Evolutionary conservation across 2,329 filamentous ascomycete genomes (phyloP).

Genomic region (Aspergillus brasiliensis): DNA sequence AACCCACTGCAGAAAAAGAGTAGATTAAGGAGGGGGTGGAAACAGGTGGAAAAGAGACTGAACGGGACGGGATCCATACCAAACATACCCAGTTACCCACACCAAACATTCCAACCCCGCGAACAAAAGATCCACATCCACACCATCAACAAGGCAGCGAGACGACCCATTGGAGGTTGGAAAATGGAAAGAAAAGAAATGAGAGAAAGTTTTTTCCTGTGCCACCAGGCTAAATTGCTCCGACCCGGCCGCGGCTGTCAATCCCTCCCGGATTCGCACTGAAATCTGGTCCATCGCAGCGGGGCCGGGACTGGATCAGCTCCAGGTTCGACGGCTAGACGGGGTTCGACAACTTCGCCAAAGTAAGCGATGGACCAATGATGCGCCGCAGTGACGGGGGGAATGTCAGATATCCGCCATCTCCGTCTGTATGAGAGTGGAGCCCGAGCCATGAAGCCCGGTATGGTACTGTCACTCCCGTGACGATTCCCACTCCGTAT

Average conservation of each 20-base stretch:
- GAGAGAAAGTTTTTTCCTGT: neutral
- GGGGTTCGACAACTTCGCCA: neutral
- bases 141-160: too few species aligned
- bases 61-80: neutral
- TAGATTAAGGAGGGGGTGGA: neutral
- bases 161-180: neutral
- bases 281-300: neutral
- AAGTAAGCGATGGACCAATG: neutral
- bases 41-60: too few species aligned
- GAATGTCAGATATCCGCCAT: neutral
- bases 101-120: neutral
- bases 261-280: neutral
- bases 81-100: neutral
- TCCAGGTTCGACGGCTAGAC: neutral
- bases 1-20: neutral
- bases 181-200: too few species aligned
- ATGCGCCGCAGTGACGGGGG: neutral
- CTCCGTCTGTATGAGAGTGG: slow-evolving; percentile 1
- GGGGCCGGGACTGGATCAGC: neutral
- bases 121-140: neutral
- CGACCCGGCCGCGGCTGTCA: neutral
- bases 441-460: slow-evolving; percentile 8
- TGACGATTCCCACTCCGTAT: too few species aligned
- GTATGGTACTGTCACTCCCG: neutral
- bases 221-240: neutral